These are phyloP conservation scores for Podosphaera leucotricha DNA, from an alignment of 2,329 filamentous ascomycete genomes.

Conservation along the genomic window DNA sequence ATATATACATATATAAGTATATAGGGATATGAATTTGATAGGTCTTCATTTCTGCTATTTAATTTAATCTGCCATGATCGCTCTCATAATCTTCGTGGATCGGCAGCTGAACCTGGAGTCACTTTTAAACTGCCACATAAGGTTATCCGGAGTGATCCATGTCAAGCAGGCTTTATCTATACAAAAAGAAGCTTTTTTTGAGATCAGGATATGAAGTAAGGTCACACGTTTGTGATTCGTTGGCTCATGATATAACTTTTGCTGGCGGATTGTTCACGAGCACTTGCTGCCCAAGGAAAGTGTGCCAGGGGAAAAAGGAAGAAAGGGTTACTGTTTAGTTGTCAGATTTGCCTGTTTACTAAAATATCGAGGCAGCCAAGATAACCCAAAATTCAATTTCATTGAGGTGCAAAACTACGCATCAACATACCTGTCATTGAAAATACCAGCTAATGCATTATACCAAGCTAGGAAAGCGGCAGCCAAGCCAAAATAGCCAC, in stretches of 20 bases:
- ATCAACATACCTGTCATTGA: constrained; percentile 35
- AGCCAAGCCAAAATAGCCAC: constrained; percentile 58
- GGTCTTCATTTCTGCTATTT: not conserved
- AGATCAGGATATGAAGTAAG: not conserved
- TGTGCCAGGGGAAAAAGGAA: constrained; percentile 81
- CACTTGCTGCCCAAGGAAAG: constrained; percentile 83
- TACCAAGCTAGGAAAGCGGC: constrained; percentile 73
- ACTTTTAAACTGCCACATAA: not conserved
- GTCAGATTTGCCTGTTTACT: not conserved
- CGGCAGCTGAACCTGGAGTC: too few relatives aligned
- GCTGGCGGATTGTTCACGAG: constrained; percentile 28
- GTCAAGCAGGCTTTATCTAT: not conserved
- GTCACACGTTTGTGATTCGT: not conserved
- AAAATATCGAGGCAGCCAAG: not conserved
- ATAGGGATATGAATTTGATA: not conserved
- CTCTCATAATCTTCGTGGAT: not conserved
- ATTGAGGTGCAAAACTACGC: not conserved
- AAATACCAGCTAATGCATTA: constrained; percentile 61
- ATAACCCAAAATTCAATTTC: not conserved
- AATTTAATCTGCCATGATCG: not conserved
- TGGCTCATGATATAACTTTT: not conserved
- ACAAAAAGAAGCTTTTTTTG: not conserved
- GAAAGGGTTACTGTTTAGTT: constrained; percentile 45
- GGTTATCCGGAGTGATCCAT: not conserved
- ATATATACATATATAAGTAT: too few relatives aligned